Evolutionary conservation across 331 rosid species (phyloP).

Genomic region (Quercus phellos): DNA sequence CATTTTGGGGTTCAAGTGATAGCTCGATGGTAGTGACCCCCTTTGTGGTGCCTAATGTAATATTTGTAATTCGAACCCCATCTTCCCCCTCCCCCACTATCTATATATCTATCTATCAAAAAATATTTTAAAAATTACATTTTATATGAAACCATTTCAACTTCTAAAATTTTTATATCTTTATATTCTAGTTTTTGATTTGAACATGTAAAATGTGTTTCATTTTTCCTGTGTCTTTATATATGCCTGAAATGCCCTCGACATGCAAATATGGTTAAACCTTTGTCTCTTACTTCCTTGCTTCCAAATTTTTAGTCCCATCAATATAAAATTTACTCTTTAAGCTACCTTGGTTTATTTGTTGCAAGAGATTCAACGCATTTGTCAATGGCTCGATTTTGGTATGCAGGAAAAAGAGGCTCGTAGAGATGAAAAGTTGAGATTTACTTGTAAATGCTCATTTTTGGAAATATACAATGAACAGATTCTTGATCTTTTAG

Average conservation of each 20-base stretch:
- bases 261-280: not conserved
- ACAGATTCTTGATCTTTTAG: slow-evolving; percentile 95
- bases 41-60: too few species aligned
- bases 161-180: not conserved
- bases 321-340: not conserved
- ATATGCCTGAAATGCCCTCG: not conserved
- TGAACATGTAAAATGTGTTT: not conserved
- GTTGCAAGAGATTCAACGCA: slow-evolving; percentile 18
- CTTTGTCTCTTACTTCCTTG: not conserved
- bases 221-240: not conserved
- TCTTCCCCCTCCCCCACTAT: too few species aligned
- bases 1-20: too few species aligned
- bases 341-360: not conserved
- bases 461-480: slow-evolving; percentile 96
- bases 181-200: not conserved
- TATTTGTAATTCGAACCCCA: too few species aligned
- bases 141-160: not conserved
- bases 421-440: slow-evolving; percentile 82
- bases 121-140: too few species aligned
- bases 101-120: too few species aligned
- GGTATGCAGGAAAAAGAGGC: slow-evolving; percentile 75
- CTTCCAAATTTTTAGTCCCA: not conserved
- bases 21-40: too few species aligned
- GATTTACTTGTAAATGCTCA: slow-evolving; percentile 84
- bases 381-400: slow-evolving; percentile 9